Percentiles rank a stretch among this genome's conserved stretches.
These are phyloP conservation scores for Phlyctochytrium arcticum DNA, from an alignment of 192 early-diverging fungal species.

Conservation along the genomic window DNA sequence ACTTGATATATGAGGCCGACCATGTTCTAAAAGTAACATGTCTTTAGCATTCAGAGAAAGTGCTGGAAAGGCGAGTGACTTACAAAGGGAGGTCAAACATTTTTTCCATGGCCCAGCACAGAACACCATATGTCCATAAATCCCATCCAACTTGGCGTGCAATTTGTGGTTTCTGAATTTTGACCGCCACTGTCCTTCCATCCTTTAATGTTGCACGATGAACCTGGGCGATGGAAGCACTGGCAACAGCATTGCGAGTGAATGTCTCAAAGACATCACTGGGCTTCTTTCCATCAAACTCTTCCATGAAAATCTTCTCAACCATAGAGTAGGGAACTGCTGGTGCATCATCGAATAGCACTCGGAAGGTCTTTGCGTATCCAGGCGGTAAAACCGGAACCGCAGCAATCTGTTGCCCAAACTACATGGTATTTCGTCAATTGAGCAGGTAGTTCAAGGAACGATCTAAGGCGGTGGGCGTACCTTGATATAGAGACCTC, in stretches of 20 bases:
- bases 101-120: conserved; percentile 62
- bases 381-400: conserved; percentile 34
- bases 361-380: conserved; percentile 56
- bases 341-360: conserved; percentile 81
- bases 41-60: background rate
- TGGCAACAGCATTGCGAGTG: conserved; percentile 64
- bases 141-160: conserved; percentile 80
- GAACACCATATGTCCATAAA: conserved; percentile 59
- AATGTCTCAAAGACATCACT: conserved; percentile 66
- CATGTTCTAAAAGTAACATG: conserved; percentile 39
- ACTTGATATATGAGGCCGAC: conserved; percentile 67
- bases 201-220: conserved; percentile 73
- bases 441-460: too few species aligned
- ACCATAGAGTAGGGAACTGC: conserved; percentile 62
- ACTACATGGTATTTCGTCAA: too few species aligned
- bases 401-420: conserved; percentile 56
- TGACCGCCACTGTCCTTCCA: conserved; percentile 74
- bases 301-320: conserved; percentile 58
- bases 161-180: conserved; percentile 92
- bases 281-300: conserved; percentile 50
- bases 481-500: conserved; percentile 88
- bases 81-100: conserved; percentile 78
- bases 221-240: conserved; percentile 94
- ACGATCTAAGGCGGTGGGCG: too few species aligned
- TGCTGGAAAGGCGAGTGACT: background rate